Evolutionary conservation across 176 grass and related monocot species (phyloP), one percentile per base, ranked within the genome.

Genomic region (Aegilops sharonensis): DNA sequence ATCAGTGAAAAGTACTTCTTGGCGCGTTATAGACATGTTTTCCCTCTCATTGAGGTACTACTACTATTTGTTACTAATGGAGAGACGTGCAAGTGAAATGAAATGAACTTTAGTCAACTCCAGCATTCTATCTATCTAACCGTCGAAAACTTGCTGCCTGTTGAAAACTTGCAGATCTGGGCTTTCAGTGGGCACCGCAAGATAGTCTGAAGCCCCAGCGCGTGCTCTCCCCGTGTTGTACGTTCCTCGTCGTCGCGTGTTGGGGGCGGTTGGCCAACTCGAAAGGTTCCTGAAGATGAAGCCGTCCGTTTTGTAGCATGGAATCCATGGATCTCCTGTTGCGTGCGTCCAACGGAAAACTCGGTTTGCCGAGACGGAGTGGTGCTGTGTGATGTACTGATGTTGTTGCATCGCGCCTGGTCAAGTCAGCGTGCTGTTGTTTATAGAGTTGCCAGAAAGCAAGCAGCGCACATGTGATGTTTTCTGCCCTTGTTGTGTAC

Each of bases 101-200:
- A 31, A 59, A 62, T 80, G 24, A n/a, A 39, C 27, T 90, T 14
- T 61, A 64, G 17, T 29, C 4, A n/a, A 60, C 5, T 84, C 23
- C 20, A 60, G 67, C 36, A 74, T 60, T 36, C 36, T 90, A 43
- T 57, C 36, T 90, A 43, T 59, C 36, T 90, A 35, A 90, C 24
- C 4, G 47, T 17, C 1, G 11, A 64, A 27, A 15, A 64, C n/a
- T 11, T 83, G 42, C 43, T 17, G 3, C 18, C 54, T 87, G 40
- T 78, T 79, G 29, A 40, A 25, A 88, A 48, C 61, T 57, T 86
- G 39, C 94, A 99, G 97, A 99, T 99, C 76, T 99, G 97, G 97
- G 97, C 97, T 42, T 99, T 99, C 78, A 93, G 97, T 47, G 97
- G 94, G 73, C 88, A 94, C 72, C 83, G 97, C 72, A 99, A 81